Conservation (phyloP, 805 yeast genomes). For the Zygosaccharomyces rouxii region DNA sequence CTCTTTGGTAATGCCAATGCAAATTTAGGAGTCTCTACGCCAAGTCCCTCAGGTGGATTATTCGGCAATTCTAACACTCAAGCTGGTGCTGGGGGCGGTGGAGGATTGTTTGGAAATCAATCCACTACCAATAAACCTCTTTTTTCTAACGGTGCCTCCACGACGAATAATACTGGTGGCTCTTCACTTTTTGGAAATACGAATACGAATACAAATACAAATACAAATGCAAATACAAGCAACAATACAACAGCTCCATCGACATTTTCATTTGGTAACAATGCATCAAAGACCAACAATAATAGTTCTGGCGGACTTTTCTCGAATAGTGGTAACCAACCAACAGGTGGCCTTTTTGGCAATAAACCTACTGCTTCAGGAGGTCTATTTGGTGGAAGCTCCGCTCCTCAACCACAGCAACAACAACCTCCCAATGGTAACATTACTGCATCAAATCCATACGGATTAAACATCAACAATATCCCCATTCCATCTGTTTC, state of each 20-base stretch:
- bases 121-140: constrained; percentile 4
- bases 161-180: constrained; percentile 4
- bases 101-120: constrained; percentile 11
- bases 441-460: constrained; percentile 22
- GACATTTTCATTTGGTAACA: constrained; percentile 1
- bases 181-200: constrained; percentile 27
- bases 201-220: constrained; percentile 9
- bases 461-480: constrained; percentile 32
- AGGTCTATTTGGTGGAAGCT: constrained; percentile 17
- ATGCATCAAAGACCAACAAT: constrained; percentile 1
- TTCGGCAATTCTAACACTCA: constrained; percentile 22
- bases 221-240: background rate
- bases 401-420: constrained; percentile 20
- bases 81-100: constrained; percentile 7
- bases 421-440: constrained; percentile 5
- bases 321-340: constrained; percentile 17
- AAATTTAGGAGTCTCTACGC: constrained; percentile 24
- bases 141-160: constrained; percentile 1
- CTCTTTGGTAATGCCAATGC: constrained; percentile 24
- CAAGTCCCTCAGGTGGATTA: constrained; percentile 32
- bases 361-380: constrained; percentile 10
- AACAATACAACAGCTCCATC: constrained; percentile 4
- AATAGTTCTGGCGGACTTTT: constrained; percentile 20
- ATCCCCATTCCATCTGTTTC: constrained; percentile 28
- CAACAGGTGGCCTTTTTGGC: constrained; percentile 22